These are phyloP conservation scores for Pseudogymnoascus sp. DNA, from an alignment of 2,329 filamentous ascomycete species.

Conservation along the genomic window DNA sequence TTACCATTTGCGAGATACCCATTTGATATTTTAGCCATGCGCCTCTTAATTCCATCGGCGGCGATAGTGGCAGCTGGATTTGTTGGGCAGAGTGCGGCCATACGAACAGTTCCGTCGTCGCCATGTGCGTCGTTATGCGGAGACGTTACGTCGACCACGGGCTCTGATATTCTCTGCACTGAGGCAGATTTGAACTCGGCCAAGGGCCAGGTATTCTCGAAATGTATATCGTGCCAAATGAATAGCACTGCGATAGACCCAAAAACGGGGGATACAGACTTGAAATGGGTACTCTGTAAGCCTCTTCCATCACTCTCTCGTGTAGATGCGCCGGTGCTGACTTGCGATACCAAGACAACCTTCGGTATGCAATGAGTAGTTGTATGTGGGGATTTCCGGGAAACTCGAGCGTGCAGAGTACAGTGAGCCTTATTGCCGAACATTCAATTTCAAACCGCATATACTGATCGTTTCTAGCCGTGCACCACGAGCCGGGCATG, in stretches of 20 bases:
- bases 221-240: slow-evolving; percentile 45
- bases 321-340: neutral
- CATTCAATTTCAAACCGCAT: neutral
- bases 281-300: slow-evolving; percentile 48
- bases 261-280: slow-evolving; percentile 39
- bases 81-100: neutral
- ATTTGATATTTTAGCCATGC: slow-evolving; percentile 10
- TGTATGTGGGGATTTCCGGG: slow-evolving; percentile 46
- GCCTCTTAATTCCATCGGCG: neutral
- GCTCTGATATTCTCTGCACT: slow-evolving; percentile 11
- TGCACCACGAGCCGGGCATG: slow-evolving; percentile 42
- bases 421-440: slow-evolving; percentile 31
- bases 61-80: slow-evolving; percentile 7
- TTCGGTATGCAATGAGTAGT: slow-evolving; percentile 46
- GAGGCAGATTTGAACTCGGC: slow-evolving; percentile 9
- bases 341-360: slow-evolving; percentile 39
- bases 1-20: slow-evolving; percentile 2
- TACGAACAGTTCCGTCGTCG: slow-evolving; percentile 7
- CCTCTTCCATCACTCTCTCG: slow-evolving; percentile 12
- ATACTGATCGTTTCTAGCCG: slow-evolving; percentile 2
- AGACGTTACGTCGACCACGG: slow-evolving; percentile 9
- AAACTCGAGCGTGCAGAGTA: slow-evolving; percentile 40
- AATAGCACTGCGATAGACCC: slow-evolving; percentile 38
- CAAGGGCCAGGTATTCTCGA: slow-evolving; percentile 17
- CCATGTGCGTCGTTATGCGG: slow-evolving; percentile 12